Evolutionary conservation across 768 basidiomycete species (phyloP).

Genomic region (Neoboletus subvelutipes): DNA sequence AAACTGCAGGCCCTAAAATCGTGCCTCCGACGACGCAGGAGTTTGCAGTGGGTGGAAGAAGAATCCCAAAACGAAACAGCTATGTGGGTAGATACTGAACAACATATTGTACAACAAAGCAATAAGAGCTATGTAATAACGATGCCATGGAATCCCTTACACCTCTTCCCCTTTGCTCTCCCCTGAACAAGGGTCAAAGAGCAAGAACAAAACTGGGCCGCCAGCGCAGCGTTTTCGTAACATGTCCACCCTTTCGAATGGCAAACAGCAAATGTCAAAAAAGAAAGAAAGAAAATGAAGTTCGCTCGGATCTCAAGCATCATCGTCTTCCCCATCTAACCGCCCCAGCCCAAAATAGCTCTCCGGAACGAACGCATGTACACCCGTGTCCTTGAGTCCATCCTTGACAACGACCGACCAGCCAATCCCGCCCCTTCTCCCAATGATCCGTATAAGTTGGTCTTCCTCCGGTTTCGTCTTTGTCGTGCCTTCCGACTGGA

Average conservation of each 20-base stretch:
- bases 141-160: background rate
- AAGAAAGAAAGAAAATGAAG: background rate
- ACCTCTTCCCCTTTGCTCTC: background rate
- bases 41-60: background rate
- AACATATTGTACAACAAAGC: constrained; percentile 20
- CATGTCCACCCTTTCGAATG: no score
- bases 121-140: constrained; percentile 3
- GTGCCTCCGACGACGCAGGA: no score
- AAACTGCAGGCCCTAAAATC: no score
- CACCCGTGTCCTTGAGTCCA: constrained; percentile 33
- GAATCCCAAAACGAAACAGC: background rate
- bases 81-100: constrained; percentile 7
- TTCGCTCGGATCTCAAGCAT: constrained; percentile 1
- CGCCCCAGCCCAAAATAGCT: constrained; percentile 66
- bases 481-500: constrained; percentile 76
- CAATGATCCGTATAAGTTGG: constrained; percentile 70
- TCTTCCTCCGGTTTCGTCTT: constrained; percentile 82
- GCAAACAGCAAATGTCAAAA: background rate
- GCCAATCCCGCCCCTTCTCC: constrained; percentile 74
- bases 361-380: constrained; percentile 76
- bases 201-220: constrained; percentile 1
- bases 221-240: constrained; percentile 11
- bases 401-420: constrained; percentile 71
- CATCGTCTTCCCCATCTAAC: constrained; percentile 30
- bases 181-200: background rate